Conservation (phyloP, 129 eudicot genomes). For the Flaveria trinervia region DNA sequence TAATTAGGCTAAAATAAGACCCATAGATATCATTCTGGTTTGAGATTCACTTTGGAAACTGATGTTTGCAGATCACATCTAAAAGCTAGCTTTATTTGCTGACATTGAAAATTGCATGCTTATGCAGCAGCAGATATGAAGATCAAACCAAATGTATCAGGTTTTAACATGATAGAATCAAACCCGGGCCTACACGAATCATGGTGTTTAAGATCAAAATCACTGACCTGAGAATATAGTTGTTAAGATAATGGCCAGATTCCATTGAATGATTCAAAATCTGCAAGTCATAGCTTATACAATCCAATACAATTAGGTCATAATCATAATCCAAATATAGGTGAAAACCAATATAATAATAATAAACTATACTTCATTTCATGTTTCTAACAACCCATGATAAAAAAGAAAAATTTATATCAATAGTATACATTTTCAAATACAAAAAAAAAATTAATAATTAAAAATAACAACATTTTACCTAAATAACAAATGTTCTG, state of each 20-base stretch:
- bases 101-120: slow-evolving; percentile 30
- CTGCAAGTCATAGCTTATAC: slow-evolving; percentile 20
- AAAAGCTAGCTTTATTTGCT: slow-evolving; percentile 25
- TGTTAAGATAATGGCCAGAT: slow-evolving; percentile 21
- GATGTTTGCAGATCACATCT: slow-evolving; percentile 28
- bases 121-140: slow-evolving; percentile 39
- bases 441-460: no score
- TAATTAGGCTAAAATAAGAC: background rate
- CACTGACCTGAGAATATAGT: slow-evolving; percentile 24
- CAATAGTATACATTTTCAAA: no score
- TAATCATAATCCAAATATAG: background rate
- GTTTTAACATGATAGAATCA: slow-evolving; percentile 13
- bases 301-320: slow-evolving; percentile 5
- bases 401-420: no score
- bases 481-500: background rate
- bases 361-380: no score
- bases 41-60: slow-evolving; percentile 8
- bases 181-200: slow-evolving; percentile 27
- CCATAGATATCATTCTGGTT: background rate
- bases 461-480: no score
- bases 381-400: no score
- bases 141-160: slow-evolving; percentile 30
- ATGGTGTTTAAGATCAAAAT: slow-evolving; percentile 16
- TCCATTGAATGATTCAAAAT: slow-evolving; percentile 35
- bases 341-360: no score